Conservation (phyloP, 768 basidiomycete genomes). For the Suillus luteus region DNA sequence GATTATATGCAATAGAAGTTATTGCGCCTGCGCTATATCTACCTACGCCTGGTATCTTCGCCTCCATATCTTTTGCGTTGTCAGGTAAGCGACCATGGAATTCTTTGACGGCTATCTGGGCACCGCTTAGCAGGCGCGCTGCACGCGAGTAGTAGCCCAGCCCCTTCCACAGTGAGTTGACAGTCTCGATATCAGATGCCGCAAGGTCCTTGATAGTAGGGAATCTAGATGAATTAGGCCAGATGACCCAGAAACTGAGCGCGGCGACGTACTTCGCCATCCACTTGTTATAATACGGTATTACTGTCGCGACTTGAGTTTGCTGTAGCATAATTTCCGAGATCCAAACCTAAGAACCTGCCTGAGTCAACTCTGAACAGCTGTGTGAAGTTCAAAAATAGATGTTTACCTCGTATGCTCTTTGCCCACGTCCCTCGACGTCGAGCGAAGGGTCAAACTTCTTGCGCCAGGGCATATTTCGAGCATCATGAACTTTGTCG, state of each 20-base stretch:
- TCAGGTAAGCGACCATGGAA: slow-evolving; percentile 73
- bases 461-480: slow-evolving; percentile 95
- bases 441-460: slow-evolving; percentile 56
- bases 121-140: slow-evolving; percentile 78
- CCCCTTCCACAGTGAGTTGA: slow-evolving; percentile 90
- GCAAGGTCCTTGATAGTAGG: slow-evolving; percentile 80
- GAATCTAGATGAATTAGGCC: slow-evolving; percentile 50
- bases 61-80: slow-evolving; percentile 80
- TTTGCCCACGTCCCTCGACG: slow-evolving; percentile 67
- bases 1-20: slow-evolving; percentile 86
- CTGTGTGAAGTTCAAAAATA: neutral
- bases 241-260: neutral
- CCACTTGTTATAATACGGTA: slow-evolving; percentile 91
- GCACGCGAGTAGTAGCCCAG: slow-evolving; percentile 90
- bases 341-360: slow-evolving; percentile 67
- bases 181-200: slow-evolving; percentile 72
- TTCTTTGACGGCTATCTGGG: slow-evolving; percentile 72
- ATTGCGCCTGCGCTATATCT: slow-evolving; percentile 87
- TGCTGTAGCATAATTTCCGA: slow-evolving; percentile 97
- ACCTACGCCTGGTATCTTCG: slow-evolving; percentile 84
- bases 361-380: slow-evolving; percentile 1
- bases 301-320: slow-evolving; percentile 92
- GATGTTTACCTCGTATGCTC: slow-evolving; percentile 83
- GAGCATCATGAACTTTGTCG: slow-evolving; percentile 56
- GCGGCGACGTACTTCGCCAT: slow-evolving; percentile 62